Percentiles rank a stretch among this genome's conserved stretches.
Evolutionary conservation across 2,329 filamentous ascomycete genomes (phyloP).

Genomic region (Pseudogymnoascus sp.): DNA sequence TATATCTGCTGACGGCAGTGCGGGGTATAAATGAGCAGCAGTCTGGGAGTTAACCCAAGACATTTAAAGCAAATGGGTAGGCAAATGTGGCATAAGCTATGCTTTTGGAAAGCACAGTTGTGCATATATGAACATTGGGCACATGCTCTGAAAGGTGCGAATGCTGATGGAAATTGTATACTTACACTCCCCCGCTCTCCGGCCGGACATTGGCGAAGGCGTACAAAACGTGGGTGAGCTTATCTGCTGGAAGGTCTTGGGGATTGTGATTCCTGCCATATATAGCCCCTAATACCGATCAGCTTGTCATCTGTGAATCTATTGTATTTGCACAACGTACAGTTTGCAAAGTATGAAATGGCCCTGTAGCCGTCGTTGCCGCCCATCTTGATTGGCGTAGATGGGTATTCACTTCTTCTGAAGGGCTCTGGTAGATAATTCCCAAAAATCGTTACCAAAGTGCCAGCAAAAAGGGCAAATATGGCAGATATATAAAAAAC

Average conservation of each 20-base stretch:
- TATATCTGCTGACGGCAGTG: background rate
- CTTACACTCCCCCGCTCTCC: conserved; percentile 70
- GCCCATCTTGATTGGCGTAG: conserved; percentile 19
- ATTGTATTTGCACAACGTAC: conserved; percentile 30
- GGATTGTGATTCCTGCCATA: conserved; percentile 82
- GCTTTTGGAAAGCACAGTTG: background rate
- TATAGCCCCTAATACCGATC: conserved; percentile 52
- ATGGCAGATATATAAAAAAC: conserved; percentile 16
- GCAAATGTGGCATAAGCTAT: background rate
- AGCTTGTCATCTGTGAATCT: conserved; percentile 2
- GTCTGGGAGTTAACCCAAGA: background rate
- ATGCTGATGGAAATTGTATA: background rate
- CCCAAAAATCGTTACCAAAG: conserved; percentile 15
- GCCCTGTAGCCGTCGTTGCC: conserved; percentile 46
- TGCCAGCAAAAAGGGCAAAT: conserved; percentile 14
- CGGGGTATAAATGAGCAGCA: background rate
- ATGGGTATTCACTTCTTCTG: background rate
- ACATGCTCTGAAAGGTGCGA: background rate
- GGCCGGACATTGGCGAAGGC: conserved; percentile 79
- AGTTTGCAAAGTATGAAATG: conserved; percentile 69
- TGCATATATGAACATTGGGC: background rate
- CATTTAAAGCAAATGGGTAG: background rate
- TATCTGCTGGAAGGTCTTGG: conserved; percentile 70
- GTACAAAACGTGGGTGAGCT: conserved; percentile 84
- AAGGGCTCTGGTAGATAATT: background rate